phyloP scores from a whole-genome alignment of 176 grass and related monocot genomes.

The Neostapfia colusana region DNA sequence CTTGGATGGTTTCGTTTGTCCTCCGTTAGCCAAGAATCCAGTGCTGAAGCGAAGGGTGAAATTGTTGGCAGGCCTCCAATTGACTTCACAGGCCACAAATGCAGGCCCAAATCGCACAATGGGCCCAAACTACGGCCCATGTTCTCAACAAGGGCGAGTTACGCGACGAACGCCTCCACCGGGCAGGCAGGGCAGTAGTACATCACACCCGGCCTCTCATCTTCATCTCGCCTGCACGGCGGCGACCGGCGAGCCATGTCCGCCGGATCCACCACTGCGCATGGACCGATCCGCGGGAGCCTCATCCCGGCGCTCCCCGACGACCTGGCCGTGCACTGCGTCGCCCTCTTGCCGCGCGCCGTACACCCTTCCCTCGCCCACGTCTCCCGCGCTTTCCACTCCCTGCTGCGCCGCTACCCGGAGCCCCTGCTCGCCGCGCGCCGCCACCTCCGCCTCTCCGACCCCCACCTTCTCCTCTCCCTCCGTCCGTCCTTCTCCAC shows the following conservation, averaged over 20 bases:
- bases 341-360: constrained; percentile 62
- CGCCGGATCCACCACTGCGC: neutral
- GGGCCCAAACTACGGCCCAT: neutral
- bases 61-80: neutral
- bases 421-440: constrained; percentile 53
- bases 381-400: constrained; percentile 68
- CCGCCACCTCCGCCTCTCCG: constrained; percentile 38
- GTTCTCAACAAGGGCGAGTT: neutral
- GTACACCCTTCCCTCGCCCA: constrained; percentile 47
- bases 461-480: constrained; percentile 61
- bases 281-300: constrained; percentile 21
- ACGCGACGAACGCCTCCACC: neutral
- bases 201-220: neutral
- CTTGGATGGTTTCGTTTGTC: neutral
- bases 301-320: constrained; percentile 73
- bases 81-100: neutral
- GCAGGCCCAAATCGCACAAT: neutral
- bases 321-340: constrained; percentile 66
- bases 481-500: constrained; percentile 52
- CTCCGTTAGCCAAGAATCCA: neutral
- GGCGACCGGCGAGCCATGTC: constrained; percentile 42
- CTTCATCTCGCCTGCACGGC: neutral
- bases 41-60: neutral
- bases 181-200: no score
- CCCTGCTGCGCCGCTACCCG: constrained; percentile 53